These are phyloP conservation scores for Chaetomium strumarium DNA, from an alignment of 2,329 filamentous ascomycete species.

Conservation along the genomic window DNA sequence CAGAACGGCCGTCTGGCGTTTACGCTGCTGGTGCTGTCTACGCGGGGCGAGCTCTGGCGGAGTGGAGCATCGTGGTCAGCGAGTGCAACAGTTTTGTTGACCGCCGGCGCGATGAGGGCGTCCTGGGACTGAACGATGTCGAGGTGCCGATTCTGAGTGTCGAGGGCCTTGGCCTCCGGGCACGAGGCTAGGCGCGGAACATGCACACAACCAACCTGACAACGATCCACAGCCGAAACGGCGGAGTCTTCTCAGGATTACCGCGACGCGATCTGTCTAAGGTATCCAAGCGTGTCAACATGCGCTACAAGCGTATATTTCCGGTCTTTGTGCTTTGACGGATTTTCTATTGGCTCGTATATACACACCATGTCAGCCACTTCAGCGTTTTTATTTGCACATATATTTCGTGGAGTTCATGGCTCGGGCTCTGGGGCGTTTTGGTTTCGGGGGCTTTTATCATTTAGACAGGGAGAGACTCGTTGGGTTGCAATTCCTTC, in stretches of 20 bases:
- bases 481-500: too few species aligned
- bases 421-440: not conserved
- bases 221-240: too few species aligned
- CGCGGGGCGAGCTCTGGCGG: conserved; percentile 66
- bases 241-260: too few species aligned
- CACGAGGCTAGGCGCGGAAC: conserved; percentile 11
- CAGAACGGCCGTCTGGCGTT: conserved; percentile 41
- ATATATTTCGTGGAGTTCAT: not conserved
- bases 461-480: too few species aligned
- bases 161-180: conserved; percentile 46
- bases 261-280: too few species aligned
- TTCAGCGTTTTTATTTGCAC: not conserved
- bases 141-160: conserved; percentile 63
- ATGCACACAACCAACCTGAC: not conserved
- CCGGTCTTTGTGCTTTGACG: not conserved
- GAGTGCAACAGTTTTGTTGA: conserved; percentile 82
- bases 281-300: too few species aligned
- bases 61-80: conserved; percentile 69
- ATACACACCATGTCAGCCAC: not conserved
- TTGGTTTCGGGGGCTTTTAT: not conserved
- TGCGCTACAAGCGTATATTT: too few species aligned
- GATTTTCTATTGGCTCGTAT: not conserved
- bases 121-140: conserved; percentile 58
- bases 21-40: conserved; percentile 51
- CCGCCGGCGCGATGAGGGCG: conserved; percentile 66